These are phyloP conservation scores for Penicillium tannophilum DNA, from an alignment of 495 filamentous ascomycete genomes.

Conservation along the genomic window DNA sequence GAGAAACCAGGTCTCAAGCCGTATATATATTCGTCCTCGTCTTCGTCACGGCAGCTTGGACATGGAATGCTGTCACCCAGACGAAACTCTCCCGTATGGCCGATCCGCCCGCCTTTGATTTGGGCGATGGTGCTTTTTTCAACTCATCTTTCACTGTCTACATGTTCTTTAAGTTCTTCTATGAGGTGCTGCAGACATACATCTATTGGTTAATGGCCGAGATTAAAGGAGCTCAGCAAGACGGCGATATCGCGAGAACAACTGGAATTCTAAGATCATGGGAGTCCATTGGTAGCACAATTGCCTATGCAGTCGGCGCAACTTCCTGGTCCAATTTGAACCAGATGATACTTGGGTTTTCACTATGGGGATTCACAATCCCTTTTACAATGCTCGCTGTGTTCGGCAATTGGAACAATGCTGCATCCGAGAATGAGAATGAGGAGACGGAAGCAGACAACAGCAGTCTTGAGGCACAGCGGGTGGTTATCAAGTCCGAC, in stretches of 20 bases:
- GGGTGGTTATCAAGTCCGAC: conserved; percentile 6
- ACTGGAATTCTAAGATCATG: conserved; percentile 52
- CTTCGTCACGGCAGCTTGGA: conserved; percentile 24
- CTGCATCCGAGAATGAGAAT: conserved; percentile 1
- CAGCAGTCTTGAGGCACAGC: conserved; percentile 21
- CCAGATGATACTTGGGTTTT: conserved; percentile 23
- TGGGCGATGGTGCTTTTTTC: conserved; percentile 25
- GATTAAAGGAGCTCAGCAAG: conserved; percentile 28
- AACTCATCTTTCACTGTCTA: conserved; percentile 26
- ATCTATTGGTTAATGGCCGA: conserved; percentile 29
- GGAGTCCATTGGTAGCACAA: conserved; percentile 51
- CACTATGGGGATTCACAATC: conserved; percentile 23
- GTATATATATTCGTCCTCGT: conserved; percentile 19
- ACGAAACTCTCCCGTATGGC: conserved; percentile 22
- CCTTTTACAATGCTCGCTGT: conserved; percentile 22
- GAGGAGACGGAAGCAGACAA: conserved; percentile 8
- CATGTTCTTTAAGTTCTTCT: conserved; percentile 31
- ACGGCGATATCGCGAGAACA: conserved; percentile 49
- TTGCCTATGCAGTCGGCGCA: conserved; percentile 53
- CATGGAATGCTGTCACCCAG: conserved; percentile 19
- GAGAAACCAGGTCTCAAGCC: conserved; percentile 16
- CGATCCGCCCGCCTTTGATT: conserved; percentile 20
- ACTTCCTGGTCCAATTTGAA: conserved; percentile 25
- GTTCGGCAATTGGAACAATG: conserved; percentile 22
- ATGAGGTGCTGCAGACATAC: conserved; percentile 53